Evolutionary conservation across 2,329 filamentous ascomycete genomes (phyloP), one percentile per base, ranked within the genome.

Genomic region (Didymella glomerata): DNA sequence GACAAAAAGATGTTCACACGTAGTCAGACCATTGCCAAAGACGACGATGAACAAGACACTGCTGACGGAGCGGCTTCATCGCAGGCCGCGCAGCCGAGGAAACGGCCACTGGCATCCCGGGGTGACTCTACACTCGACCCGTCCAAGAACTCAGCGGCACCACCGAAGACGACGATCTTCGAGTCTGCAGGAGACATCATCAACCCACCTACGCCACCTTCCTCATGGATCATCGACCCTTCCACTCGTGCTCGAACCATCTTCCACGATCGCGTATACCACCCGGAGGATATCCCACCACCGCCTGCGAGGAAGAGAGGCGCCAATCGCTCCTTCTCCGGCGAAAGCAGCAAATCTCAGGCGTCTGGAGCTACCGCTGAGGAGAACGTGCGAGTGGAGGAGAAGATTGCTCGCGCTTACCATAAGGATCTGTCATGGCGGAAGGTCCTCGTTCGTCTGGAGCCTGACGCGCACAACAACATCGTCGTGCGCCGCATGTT

Each of bases 401-500:
- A 99, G 77, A 98, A 97, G 79, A 99, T 99, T 66, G 95, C 95
- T 1, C 87, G 95, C 46, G 95, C 93, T 14, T 99, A 99, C 78
- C 95, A 99, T 76, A 88, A 88, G 13, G 92, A 92, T 63, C 80
- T 99, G 20, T 91, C 92, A 1, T 99, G 95, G 95, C 90, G 95
- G 45, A 99, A 99, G 75, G 95, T 99, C 1, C 86, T 99, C 4
- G 95, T 99, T 14, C 90, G 95, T 53, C 83, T 99, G 2, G 94
- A 99, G 74, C 95, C 95, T 0, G 95, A 99, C 77, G 95, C 95
- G 0, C 95, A 99, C 80, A 99, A 99, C 78, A 99, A 99, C 77
- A 96, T 99, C 66, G 90, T 98, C 60, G 95, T 99, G 24, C 90
- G 95, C 16, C 89, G 95, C 55, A 96, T 93, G 89, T 99, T 99